These are phyloP conservation scores for Annulohypoxylon bovei DNA, from an alignment of 495 filamentous ascomycete genomes.

Conservation along the genomic window DNA sequence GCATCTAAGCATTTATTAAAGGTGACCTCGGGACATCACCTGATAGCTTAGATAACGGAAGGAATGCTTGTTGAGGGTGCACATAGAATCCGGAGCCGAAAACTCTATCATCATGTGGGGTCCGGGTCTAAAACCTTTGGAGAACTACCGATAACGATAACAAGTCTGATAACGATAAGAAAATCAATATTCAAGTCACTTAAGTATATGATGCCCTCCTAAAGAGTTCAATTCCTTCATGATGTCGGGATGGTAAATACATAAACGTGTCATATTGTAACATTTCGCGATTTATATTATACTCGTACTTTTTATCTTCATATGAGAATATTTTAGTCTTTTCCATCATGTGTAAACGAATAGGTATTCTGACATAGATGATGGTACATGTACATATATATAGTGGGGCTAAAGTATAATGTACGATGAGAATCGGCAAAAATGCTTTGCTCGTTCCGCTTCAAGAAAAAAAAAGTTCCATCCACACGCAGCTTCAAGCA, in stretches of 20 bases:
- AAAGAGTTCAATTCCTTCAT: not conserved
- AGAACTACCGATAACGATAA: slow-evolving; percentile 21
- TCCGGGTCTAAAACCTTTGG: not conserved
- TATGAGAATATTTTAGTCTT: not conserved
- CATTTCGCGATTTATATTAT: not conserved
- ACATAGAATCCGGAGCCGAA: slow-evolving; percentile 1
- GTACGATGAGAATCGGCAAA: slow-evolving; percentile 6
- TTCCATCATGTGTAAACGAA: not conserved
- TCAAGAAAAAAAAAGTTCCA: slow-evolving; percentile 41
- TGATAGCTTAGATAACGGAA: not conserved
- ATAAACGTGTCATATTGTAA: too few species aligned
- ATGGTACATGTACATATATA: not conserved
- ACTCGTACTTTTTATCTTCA: not conserved
- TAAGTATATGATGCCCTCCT: not conserved
- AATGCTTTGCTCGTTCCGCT: slow-evolving; percentile 18
- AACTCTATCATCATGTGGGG: slow-evolving; percentile 10
- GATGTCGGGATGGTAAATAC: not conserved
- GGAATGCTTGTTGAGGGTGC: not conserved
- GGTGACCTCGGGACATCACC: slow-evolving; percentile 5
- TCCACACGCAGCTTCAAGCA: slow-evolving; percentile 20
- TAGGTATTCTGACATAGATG: too few species aligned
- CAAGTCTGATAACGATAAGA: not conserved
- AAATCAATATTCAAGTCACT: not conserved
- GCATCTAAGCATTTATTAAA: not conserved
- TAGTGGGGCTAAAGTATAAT: slow-evolving; percentile 18